Base-by-base conservation (phyloP, 768 basidiomycete genomes). In the Kwoniella bestiolae region DNA sequence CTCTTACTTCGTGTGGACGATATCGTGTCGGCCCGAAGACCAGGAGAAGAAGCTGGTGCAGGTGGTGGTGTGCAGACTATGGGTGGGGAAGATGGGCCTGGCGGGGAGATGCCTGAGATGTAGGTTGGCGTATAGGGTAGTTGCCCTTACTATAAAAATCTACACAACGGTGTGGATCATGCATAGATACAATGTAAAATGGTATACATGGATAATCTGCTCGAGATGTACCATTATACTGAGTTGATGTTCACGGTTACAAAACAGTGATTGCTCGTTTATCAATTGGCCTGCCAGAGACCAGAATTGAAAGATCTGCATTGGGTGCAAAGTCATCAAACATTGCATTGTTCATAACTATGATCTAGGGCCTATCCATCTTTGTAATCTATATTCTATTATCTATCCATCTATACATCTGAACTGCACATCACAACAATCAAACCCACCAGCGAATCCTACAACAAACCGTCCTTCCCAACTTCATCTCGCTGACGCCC, bases 1-100 rank as follows among this genome's bases (percentile, higher is more conserved):
- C 90, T 95, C 84, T 84, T 97, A 3, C 86, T 95, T 26, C 89
- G 93, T 28, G 93, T 96, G 1, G 94, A 96, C 78, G 93, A 96
- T 72, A 91, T 97, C 60, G 92, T 96, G 31, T 71, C 68, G 32
- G 79, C 79, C 18, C 47, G 75, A 55, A 63, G 77, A 68, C 75
- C 78, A 26, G 73, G 73, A 32, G 74, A 80, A 59, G 77, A 72
- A 29, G 77, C 73, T 45, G 67, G 62, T 28, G 70, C 66, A 18
- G 77, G 75, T 41, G 70, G 68, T 41, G 77, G 76, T 44, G 79
- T 80, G 7, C 79, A 80, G 72, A 80, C 76, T 3, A 80, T 80
- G 79, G 79, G 79, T 52, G 77, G 69, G 51, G 74, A 71, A 35
- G 71, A 66, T 47, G 71, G 71, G 35, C 69, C 69, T 41, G 65